A percentile compares a stretch with the other conserved stretches of the same genome.
Evolutionary conservation across 352 stramenopile species (phyloP).

Genomic region (Pythium biforme): DNA sequence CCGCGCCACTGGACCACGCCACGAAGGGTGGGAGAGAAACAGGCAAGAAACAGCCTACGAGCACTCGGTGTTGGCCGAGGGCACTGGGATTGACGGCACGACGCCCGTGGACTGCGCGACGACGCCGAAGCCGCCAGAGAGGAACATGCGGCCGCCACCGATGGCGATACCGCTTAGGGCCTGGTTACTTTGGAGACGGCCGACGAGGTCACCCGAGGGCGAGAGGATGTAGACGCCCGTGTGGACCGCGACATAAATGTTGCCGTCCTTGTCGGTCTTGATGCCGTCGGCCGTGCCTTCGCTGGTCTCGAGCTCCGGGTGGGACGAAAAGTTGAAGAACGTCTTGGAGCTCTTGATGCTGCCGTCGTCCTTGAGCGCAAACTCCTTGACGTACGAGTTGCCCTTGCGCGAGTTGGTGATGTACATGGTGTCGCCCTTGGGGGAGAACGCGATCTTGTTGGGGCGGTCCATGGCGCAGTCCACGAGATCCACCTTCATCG

Average conservation of each 20-base stretch:
- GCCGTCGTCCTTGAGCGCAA: conserved; percentile 53
- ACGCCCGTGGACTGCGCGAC: conserved; percentile 43
- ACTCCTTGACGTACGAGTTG: conserved; percentile 81
- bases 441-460: conserved; percentile 85
- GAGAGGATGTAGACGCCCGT: conserved; percentile 78
- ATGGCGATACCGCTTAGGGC: conserved; percentile 58
- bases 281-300: conserved; percentile 68
- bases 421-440: conserved; percentile 71
- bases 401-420: conserved; percentile 75
- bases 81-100: conserved; percentile 4
- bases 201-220: conserved; percentile 47
- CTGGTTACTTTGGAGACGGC: conserved; percentile 54
- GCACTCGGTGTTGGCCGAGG: conserved; percentile 23
- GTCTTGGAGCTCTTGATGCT: conserved; percentile 46
- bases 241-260: conserved; percentile 73
- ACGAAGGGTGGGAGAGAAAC: background rate
- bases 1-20: background rate
- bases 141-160: conserved; percentile 71
- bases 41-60: background rate
- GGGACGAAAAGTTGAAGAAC: conserved; percentile 80
- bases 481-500: conserved; percentile 51
- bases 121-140: conserved; percentile 65
- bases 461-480: conserved; percentile 76
- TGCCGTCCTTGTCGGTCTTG: conserved; percentile 71
- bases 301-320: conserved; percentile 58